Evolutionary conservation across 305 asterid species (phyloP).

Genomic region (Euphrasia arctica): DNA sequence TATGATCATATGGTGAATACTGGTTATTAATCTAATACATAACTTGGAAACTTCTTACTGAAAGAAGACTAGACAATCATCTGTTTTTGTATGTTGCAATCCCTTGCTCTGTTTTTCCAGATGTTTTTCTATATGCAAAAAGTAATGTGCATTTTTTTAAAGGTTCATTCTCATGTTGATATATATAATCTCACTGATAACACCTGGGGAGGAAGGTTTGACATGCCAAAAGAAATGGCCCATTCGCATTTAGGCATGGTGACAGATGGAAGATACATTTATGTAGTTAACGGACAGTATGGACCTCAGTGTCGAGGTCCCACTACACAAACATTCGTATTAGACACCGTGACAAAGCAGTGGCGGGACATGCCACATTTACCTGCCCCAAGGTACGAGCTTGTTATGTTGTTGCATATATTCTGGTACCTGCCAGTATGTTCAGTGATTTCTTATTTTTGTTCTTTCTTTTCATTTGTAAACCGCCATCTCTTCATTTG

Average conservation of each 20-base stretch:
- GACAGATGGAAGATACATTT: constrained; percentile 89
- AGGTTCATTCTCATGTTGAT: constrained; percentile 98
- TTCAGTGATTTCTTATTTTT: background rate
- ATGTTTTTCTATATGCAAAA: constrained; percentile 2
- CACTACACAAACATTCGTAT: constrained; percentile 70
- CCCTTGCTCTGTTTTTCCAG: constrained; percentile 16
- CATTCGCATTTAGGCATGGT: constrained; percentile 99
- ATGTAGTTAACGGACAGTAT: constrained; percentile 82
- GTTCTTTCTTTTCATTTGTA: background rate
- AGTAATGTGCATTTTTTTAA: constrained; percentile 21
- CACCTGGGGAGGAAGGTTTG: constrained; percentile 92
- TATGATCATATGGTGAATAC: background rate
- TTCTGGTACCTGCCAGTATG: background rate
- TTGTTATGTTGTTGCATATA: background rate
- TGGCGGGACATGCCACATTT: constrained; percentile 77
- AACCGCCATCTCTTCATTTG: background rate
- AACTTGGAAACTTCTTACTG: background rate
- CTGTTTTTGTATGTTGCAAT: background rate
- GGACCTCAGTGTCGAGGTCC: constrained; percentile 99
- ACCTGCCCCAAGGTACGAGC: constrained; percentile 80
- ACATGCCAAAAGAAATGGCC: constrained; percentile 98
- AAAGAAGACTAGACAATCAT: background rate
- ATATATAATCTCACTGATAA: constrained; percentile 80
- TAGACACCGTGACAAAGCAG: constrained; percentile 67
- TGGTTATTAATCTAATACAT: background rate